These are phyloP conservation scores for Apiospora phragmitis DNA, from an alignment of 2,329 filamentous ascomycete genomes.

Conservation along the genomic window DNA sequence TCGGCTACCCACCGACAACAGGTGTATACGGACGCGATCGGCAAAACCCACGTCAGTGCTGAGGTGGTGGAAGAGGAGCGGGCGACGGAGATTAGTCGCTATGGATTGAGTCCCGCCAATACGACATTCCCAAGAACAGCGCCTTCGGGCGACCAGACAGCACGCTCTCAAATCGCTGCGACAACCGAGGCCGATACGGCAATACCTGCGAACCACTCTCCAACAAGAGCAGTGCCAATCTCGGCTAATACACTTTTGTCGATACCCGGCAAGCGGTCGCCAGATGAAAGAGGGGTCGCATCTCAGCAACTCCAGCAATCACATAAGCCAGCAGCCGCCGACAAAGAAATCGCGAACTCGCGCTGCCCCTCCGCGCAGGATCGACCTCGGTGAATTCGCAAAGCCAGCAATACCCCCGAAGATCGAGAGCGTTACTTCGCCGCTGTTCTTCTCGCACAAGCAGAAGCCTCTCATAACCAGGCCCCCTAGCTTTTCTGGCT, in stretches of 20 bases:
- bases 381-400: slow-evolving; percentile 41
- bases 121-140: slow-evolving; percentile 20
- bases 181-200: neutral
- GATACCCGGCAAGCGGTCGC: slow-evolving; percentile 12
- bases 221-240: neutral
- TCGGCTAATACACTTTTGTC: neutral
- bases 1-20: slow-evolving; percentile 23
- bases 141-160: slow-evolving; percentile 19
- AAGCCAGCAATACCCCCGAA: slow-evolving; percentile 27
- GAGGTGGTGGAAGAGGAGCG: slow-evolving; percentile 22
- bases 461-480: slow-evolving; percentile 37
- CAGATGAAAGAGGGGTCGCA: slow-evolving; percentile 13
- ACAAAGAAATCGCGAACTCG: slow-evolving; percentile 50
- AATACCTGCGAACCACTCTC: neutral
- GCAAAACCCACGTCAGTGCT: slow-evolving; percentile 21
- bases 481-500: slow-evolving; percentile 38
- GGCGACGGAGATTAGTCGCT: slow-evolving; percentile 27
- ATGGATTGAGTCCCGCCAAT: slow-evolving; percentile 30
- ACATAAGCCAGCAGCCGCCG: slow-evolving; percentile 21
- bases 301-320: neutral
- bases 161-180: neutral
- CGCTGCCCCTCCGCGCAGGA: slow-evolving; percentile 44
- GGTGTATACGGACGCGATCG: slow-evolving; percentile 22
- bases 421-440: slow-evolving; percentile 45
- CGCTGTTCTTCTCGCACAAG: slow-evolving; percentile 53